Evolutionary conservation across 352 stramenopile genomes (phyloP).

Genomic region (Phytophthora sojae): DNA sequence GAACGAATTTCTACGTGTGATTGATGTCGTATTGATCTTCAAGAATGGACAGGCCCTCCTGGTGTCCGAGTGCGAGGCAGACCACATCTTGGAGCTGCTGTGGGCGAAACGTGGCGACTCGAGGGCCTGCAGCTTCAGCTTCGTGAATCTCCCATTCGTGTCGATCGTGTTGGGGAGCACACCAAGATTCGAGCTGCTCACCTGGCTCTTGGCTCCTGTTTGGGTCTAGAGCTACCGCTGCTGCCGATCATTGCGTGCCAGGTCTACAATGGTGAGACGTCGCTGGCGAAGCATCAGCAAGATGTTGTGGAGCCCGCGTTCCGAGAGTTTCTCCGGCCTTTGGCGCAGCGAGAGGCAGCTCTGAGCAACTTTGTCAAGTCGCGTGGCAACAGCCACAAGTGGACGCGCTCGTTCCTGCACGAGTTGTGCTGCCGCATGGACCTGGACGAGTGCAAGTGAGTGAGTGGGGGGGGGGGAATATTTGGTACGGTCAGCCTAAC

Average conservation of each 20-base stretch:
- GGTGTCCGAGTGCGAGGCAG: conserved; percentile 2
- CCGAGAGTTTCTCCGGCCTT: conserved; percentile 25
- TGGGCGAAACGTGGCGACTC: conserved; percentile 18
- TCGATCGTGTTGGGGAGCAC: conserved; percentile 4
- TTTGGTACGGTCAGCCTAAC: no score
- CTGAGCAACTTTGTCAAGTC: conserved; percentile 43
- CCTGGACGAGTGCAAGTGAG: conserved; percentile 33
- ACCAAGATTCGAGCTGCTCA: conserved; percentile 13
- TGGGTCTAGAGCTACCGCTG: conserved; percentile 13
- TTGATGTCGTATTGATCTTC: conserved; percentile 54
- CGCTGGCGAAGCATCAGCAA: conserved; percentile 29
- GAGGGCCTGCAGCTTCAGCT: conserved; percentile 21
- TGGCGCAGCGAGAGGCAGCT: conserved; percentile 26
- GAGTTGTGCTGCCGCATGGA: conserved; percentile 52
- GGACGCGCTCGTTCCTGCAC: conserved; percentile 51
- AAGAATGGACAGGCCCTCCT: conserved; percentile 46
- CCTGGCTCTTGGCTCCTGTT: conserved; percentile 10
- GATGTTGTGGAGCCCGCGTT: conserved; percentile 13
- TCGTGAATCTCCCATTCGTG: conserved; percentile 39
- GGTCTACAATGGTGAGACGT: conserved; percentile 49
- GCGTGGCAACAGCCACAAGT: conserved; percentile 42
- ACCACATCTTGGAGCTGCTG: conserved; percentile 46
- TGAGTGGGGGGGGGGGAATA: no score
- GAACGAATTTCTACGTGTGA: conserved; percentile 41
- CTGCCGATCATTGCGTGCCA: conserved; percentile 23